Percentiles rank a stretch among this genome's conserved stretches.
Evolutionary conservation across 768 basidiomycete species (phyloP).

Genomic region (Zangia roseola): DNA sequence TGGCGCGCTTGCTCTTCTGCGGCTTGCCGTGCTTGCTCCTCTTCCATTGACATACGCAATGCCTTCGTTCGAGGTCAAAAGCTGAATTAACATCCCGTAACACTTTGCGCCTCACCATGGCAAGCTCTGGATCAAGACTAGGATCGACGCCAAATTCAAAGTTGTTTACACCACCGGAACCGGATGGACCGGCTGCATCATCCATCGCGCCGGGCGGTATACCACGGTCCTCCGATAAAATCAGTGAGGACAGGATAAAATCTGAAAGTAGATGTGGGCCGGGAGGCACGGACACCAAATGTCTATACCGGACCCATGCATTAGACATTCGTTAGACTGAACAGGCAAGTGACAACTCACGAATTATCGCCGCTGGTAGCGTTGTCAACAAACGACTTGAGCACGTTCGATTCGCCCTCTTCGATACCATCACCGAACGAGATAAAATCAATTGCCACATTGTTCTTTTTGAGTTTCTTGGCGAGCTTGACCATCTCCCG

Average conservation of each 20-base stretch:
- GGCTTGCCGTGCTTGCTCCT: slow-evolving; percentile 79
- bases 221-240: slow-evolving; percentile 78
- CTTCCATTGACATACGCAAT: slow-evolving; percentile 95
- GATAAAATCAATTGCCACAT: slow-evolving; percentile 91
- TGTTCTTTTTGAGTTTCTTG: slow-evolving; percentile 99
- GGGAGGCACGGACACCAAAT: slow-evolving; percentile 76
- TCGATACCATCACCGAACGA: slow-evolving; percentile 89
- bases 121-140: slow-evolving; percentile 92
- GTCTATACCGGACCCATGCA: slow-evolving; percentile 43
- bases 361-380: slow-evolving; percentile 83
- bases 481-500: slow-evolving; percentile 84
- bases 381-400: slow-evolving; percentile 82
- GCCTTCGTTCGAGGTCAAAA: slow-evolving; percentile 52
- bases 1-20: slow-evolving; percentile 41
- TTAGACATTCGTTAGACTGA: neutral
- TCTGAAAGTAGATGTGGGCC: slow-evolving; percentile 84
- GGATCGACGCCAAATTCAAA: slow-evolving; percentile 96
- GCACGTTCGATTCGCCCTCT: slow-evolving; percentile 61
- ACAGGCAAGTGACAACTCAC: slow-evolving; percentile 43
- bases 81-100: neutral
- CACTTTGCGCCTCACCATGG: slow-evolving; percentile 64
- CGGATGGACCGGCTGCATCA: slow-evolving; percentile 45
- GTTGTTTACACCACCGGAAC: slow-evolving; percentile 47
- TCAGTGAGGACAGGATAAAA: slow-evolving; percentile 71
- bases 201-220: slow-evolving; percentile 63